Base-by-base conservation (phyloP, 306 rosid genomes). In the Neltuma alba region DNA sequence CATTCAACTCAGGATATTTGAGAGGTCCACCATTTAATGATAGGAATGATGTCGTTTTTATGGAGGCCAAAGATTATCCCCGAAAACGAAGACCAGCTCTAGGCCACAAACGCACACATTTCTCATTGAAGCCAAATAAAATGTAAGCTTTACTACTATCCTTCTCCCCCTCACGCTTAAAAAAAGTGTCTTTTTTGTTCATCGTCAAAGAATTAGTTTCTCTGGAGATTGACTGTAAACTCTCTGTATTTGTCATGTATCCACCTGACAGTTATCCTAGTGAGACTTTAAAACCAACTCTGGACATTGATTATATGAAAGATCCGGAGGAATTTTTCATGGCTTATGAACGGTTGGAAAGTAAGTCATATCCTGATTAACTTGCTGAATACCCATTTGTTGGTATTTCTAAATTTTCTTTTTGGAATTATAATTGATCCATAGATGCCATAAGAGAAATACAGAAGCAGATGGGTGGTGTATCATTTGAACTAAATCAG, bases 401-500 rank as follows among this genome's bases (percentile, higher is more conserved):
- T 67, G 45, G 21, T 40, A 54, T 28, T 58, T 33, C 30, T 58
- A 21, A 34, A 52, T 20, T 45, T 79, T 45, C 28, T 42, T 65
- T 61, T 62, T 74, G 75, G 50, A 25, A 55, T 71, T 80, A 36
- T 77, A 72, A 79, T 78, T 85, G 77, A 65, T 86, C 47, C 69
- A 30, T 78, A 95, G 99, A 86, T 83, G 96, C 97, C 40, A 89
- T 76, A 84, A 86, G 81, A 83, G 99, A 93, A 83, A 83, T 91
- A 75, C 83, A 86, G 79, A 92, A 89, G 83, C 91, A 87, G 72
- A 70, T 67, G 77, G 94, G 92, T 62, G 84, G 82, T 23, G 68
- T 73, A 62, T 27, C 82, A 23, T 41, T 82, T 67, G 91, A 89
- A 76, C 38, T 80, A 68, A 82, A 82, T 77, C 83, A 76, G 85